These are phyloP conservation scores for Sanghuangporus baumii DNA, from an alignment of 1,284 basidiomycete species.

Conservation along the genomic window DNA sequence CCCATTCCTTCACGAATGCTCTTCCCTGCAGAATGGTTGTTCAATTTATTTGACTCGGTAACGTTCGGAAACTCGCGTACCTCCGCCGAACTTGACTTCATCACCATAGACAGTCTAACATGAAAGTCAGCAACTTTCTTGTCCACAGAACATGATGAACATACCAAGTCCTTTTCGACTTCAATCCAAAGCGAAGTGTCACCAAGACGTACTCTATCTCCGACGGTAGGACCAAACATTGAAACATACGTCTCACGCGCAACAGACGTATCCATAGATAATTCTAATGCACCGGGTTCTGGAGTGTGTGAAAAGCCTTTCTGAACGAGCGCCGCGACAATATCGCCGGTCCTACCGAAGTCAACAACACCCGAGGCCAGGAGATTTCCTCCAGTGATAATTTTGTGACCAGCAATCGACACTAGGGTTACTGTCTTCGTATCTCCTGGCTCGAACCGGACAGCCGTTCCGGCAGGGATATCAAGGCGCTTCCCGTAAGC, in stretches of 20 bases:
- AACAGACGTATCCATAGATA: slow-evolving; percentile 47
- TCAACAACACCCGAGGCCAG: slow-evolving; percentile 60
- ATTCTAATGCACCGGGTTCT: slow-evolving; percentile 50
- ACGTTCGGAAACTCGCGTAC: slow-evolving; percentile 32
- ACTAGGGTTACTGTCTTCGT: slow-evolving; percentile 81
- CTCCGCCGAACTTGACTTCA: slow-evolving; percentile 97
- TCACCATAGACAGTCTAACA: slow-evolving; percentile 79
- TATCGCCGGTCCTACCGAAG: slow-evolving; percentile 36
- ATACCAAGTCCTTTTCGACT: slow-evolving; percentile 83
- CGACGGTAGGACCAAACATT: slow-evolving; percentile 94
- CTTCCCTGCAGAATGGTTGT: slow-evolving; percentile 54
- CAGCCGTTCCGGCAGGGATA: slow-evolving; percentile 90
- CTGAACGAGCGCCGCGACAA: slow-evolving; percentile 39
- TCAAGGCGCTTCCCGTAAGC: slow-evolving; percentile 87
- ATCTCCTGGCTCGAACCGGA: slow-evolving; percentile 96
- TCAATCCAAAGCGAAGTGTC: slow-evolving; percentile 92
- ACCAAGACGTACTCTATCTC: slow-evolving; percentile 84
- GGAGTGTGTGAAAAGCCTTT: slow-evolving; percentile 59
- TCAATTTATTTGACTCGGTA: slow-evolving; percentile 7
- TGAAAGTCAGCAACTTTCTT: slow-evolving; percentile 1
- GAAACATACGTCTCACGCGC: slow-evolving; percentile 71
- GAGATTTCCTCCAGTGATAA: slow-evolving; percentile 79
- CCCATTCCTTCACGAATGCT: slow-evolving; percentile 96
- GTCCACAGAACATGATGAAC: background rate
- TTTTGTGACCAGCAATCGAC: slow-evolving; percentile 66